Percentiles rank a stretch among this genome's conserved stretches.
phyloP scores from a whole-genome alignment of 2,329 filamentous ascomycete genomes.

The Pseudogymnoascus sp. region DNA sequence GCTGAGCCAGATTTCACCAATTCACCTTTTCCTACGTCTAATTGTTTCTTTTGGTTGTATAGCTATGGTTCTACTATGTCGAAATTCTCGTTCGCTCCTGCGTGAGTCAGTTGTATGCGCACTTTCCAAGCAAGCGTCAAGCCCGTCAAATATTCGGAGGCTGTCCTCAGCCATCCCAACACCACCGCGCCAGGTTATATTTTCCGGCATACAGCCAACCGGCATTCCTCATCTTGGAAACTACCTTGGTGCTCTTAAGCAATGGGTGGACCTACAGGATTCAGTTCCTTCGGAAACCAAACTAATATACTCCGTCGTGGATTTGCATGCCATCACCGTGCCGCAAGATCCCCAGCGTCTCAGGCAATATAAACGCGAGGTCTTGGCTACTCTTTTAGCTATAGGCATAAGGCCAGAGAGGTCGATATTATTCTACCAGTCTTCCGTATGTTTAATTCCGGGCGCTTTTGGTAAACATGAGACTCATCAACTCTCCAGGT shows the following conservation, averaged over 20 bases:
- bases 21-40: background rate
- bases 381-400: constrained; percentile 73
- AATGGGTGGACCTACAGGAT: constrained; percentile 80
- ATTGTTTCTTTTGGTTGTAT: background rate
- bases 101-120: background rate
- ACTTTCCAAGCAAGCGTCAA: constrained; percentile 5
- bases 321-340: constrained; percentile 86
- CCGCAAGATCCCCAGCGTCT: constrained; percentile 60
- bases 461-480: background rate
- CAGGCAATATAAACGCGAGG: constrained; percentile 61
- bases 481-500: constrained; percentile 43
- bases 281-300: constrained; percentile 49
- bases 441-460: constrained; percentile 47
- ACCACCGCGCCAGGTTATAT: constrained; percentile 50
- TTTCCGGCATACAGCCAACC: constrained; percentile 96
- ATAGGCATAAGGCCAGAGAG: constrained; percentile 75
- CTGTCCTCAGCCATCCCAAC: background rate
- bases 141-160: constrained; percentile 4
- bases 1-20: background rate
- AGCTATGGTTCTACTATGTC: background rate
- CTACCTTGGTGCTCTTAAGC: constrained; percentile 80
- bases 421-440: constrained; percentile 78
- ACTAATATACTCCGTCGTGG: constrained; percentile 81
- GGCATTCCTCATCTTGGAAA: constrained; percentile 92
- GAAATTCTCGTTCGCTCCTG: background rate